Percentiles rank a stretch among this genome's conserved stretches.
Evolutionary conservation across 768 basidiomycete species (phyloP).

Genomic region (Mrakia blollopis): DNA sequence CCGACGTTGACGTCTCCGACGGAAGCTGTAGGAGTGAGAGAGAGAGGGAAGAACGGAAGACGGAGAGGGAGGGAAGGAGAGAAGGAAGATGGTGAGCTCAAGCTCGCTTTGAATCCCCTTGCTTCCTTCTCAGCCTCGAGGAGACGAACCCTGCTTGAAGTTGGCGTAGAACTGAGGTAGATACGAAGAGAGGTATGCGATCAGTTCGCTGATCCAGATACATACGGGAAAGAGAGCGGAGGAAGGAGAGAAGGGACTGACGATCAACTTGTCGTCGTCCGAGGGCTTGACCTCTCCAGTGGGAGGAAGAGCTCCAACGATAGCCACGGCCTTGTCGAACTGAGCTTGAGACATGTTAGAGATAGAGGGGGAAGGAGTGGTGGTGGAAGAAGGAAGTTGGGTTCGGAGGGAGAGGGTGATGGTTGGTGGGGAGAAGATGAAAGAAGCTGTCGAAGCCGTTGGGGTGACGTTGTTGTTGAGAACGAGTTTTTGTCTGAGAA

Average conservation of each 20-base stretch:
- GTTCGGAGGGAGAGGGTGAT: too few species aligned
- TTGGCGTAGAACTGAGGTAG: slow-evolving; percentile 75
- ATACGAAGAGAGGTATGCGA: not conserved
- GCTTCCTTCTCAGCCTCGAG: too few species aligned
- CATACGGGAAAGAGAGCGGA: not conserved
- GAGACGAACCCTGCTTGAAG: slow-evolving; percentile 77
- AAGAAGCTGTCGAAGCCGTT: not conserved
- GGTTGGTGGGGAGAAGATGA: not conserved
- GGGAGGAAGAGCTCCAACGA: slow-evolving; percentile 61
- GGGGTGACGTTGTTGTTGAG: too few species aligned
- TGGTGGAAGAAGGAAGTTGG: not conserved
- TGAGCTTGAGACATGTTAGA: slow-evolving; percentile 34
- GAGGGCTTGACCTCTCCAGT: slow-evolving; percentile 72
- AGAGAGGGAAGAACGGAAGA: too few species aligned
- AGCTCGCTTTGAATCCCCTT: not conserved
- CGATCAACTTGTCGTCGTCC: slow-evolving; percentile 70
- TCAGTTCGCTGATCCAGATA: not conserved
- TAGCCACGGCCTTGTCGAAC: slow-evolving; percentile 62
- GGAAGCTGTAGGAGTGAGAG: slow-evolving; percentile 54
- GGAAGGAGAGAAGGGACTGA: slow-evolving; percentile 47
- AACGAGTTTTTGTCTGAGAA: too few species aligned
- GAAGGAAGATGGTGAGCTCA: too few species aligned
- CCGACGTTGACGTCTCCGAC: slow-evolving; percentile 64
- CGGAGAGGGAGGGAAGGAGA: too few species aligned
- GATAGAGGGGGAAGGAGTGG: not conserved